These are phyloP conservation scores for Ogataea paraovalis DNA, from an alignment of 805 yeast species.

Conservation along the genomic window DNA sequence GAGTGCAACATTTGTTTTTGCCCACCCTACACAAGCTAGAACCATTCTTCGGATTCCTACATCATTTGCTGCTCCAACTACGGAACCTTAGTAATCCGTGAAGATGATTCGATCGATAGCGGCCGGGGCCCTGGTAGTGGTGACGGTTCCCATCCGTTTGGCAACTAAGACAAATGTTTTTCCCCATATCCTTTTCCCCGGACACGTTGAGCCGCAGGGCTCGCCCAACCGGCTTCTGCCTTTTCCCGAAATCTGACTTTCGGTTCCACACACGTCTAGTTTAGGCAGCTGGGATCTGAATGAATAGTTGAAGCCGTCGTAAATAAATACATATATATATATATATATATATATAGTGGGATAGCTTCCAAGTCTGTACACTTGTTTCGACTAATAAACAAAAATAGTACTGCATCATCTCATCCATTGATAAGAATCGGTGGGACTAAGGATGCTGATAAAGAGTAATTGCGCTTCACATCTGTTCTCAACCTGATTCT, in stretches of 20 bases:
- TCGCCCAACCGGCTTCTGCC: neutral
- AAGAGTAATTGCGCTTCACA: too few relatives aligned
- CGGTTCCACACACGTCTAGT: neutral
- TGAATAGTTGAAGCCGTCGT: too few relatives aligned
- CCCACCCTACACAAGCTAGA: neutral
- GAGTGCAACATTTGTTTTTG: neutral
- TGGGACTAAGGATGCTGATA: too few relatives aligned
- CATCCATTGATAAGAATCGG: too few relatives aligned
- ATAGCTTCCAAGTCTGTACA: too few relatives aligned
- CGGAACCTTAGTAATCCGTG: neutral
- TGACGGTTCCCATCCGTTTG: neutral
- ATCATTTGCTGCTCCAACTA: neutral
- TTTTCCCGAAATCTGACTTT: neutral
- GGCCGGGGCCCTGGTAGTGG: neutral
- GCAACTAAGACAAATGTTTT: neutral
- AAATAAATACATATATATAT: too few relatives aligned
- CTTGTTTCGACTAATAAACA: too few relatives aligned
- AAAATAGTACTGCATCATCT: too few relatives aligned
- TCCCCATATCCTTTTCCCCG: constrained; percentile 2
- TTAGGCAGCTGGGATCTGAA: neutral
- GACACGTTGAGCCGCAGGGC: neutral
- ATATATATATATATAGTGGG: too few relatives aligned
- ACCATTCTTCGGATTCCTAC: neutral
- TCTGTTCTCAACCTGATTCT: too few relatives aligned
- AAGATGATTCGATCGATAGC: neutral